These are phyloP conservation scores for Solanum aculeatissimum DNA, from an alignment of 305 asterid genomes.

Conservation along the genomic window DNA sequence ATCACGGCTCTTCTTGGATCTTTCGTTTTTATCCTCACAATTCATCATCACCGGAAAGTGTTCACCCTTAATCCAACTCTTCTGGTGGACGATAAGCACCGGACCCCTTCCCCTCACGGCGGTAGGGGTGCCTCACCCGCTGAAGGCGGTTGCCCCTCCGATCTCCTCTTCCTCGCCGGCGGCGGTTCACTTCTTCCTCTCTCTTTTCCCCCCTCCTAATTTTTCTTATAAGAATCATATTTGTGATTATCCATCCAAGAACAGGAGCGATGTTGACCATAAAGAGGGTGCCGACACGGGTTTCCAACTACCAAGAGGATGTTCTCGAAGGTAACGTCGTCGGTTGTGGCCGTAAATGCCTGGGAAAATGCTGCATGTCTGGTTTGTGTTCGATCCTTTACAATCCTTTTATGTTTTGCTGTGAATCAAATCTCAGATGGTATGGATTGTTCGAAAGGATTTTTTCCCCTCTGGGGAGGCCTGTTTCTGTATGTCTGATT, in stretches of 20 bases:
- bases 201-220: neutral
- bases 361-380: slow-evolving; percentile 57
- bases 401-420: neutral
- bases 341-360: slow-evolving; percentile 52
- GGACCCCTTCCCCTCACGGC: slow-evolving; percentile 61
- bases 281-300: slow-evolving; percentile 54
- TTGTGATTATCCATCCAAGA: neutral
- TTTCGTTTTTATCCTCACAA: slow-evolving; percentile 8
- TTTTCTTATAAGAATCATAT: neutral
- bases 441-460: neutral
- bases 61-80: neutral
- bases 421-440: neutral
- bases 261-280: slow-evolving; percentile 37
- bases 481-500: neutral
- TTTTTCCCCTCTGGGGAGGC: neutral
- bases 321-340: neutral
- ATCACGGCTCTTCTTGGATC: slow-evolving; percentile 32
- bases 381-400: slow-evolving; percentile 18
- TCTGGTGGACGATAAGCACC: slow-evolving; percentile 33
- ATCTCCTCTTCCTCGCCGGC: slow-evolving; percentile 61
- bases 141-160: slow-evolving; percentile 71
- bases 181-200: slow-evolving; percentile 20
- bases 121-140: slow-evolving; percentile 71
- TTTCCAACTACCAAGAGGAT: slow-evolving; percentile 57
- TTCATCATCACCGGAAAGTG: slow-evolving; percentile 6